Evolutionary conservation across 768 basidiomycete species (phyloP).

Genomic region (Trametes punicea): DNA sequence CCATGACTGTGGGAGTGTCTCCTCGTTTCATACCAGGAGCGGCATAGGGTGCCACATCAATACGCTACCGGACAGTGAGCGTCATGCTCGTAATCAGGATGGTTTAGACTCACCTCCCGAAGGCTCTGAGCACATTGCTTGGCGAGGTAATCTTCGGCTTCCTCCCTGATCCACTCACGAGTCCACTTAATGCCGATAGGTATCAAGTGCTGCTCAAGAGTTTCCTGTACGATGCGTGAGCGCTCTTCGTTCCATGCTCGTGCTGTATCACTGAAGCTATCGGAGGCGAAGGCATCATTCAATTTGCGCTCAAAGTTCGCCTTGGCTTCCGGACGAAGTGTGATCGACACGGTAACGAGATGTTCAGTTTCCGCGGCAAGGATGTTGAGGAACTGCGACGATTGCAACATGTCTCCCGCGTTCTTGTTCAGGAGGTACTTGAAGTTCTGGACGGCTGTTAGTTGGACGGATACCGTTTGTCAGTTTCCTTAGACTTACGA

Average conservation of each 20-base stretch:
- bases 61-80: slow-evolving; percentile 48
- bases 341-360: slow-evolving; percentile 74
- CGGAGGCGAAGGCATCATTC: slow-evolving; percentile 79
- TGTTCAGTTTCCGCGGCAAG: slow-evolving; percentile 88
- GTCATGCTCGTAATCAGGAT: neutral
- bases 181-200: slow-evolving; percentile 86
- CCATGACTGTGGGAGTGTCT: slow-evolving; percentile 75
- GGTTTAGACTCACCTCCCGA: slow-evolving; percentile 54
- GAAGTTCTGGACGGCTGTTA: slow-evolving; percentile 62
- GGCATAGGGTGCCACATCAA: slow-evolving; percentile 76
- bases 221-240: slow-evolving; percentile 71
- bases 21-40: slow-evolving; percentile 63
- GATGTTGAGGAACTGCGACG: slow-evolving; percentile 85
- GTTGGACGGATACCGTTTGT: neutral
- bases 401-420: slow-evolving; percentile 61
- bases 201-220: slow-evolving; percentile 76
- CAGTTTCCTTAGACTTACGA: slow-evolving; percentile 41
- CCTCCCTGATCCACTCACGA: slow-evolving; percentile 83
- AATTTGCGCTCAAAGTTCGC: slow-evolving; percentile 71
- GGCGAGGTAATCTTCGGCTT: slow-evolving; percentile 84
- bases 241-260: slow-evolving; percentile 91
- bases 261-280: slow-evolving; percentile 80
- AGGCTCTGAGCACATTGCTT: slow-evolving; percentile 63
- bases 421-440: slow-evolving; percentile 89
- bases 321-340: slow-evolving; percentile 58